Evolutionary conservation across 1,284 basidiomycete species (phyloP).

Genomic region (Rhodotorula sp.): DNA sequence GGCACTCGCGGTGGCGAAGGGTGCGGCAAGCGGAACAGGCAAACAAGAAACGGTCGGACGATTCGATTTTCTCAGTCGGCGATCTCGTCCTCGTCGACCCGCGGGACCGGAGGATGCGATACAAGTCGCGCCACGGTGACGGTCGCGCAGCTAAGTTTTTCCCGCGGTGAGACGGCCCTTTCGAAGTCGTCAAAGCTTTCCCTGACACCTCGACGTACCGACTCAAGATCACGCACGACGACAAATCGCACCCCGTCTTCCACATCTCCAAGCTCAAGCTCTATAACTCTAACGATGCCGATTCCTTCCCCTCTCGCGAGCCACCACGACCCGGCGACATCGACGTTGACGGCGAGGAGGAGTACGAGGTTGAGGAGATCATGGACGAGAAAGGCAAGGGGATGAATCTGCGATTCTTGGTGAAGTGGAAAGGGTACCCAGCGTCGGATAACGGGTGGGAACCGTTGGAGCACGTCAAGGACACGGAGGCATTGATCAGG

Average conservation of each 20-base stretch:
- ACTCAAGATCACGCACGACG: constrained; percentile 27
- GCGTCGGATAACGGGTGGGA: neutral
- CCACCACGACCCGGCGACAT: neutral
- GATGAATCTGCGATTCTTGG: neutral
- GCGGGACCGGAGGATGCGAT: no score
- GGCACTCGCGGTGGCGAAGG: no score
- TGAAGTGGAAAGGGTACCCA: no score
- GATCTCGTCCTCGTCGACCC: no score
- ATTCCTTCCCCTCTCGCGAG: neutral
- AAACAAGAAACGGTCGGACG: no score
- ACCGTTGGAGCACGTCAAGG: neutral
- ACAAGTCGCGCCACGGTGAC: neutral
- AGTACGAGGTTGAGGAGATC: constrained; percentile 8
- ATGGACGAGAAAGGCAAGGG: constrained; percentile 1
- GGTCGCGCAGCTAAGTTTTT: no score
- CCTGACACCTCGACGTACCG: constrained; percentile 35
- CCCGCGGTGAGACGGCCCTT: constrained; percentile 2
- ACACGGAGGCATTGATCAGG: constrained; percentile 2
- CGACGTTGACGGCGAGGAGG: constrained; percentile 4
- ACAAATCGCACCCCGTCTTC: constrained; percentile 73
- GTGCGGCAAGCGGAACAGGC: no score
- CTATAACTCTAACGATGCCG: neutral
- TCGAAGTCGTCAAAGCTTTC: constrained; percentile 29
- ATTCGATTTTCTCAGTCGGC: no score
- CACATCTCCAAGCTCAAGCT: constrained; percentile 8